Evolutionary conservation across 1,139 yeast genomes (phyloP).

Genomic region (Yamadazyma conglobata): DNA sequence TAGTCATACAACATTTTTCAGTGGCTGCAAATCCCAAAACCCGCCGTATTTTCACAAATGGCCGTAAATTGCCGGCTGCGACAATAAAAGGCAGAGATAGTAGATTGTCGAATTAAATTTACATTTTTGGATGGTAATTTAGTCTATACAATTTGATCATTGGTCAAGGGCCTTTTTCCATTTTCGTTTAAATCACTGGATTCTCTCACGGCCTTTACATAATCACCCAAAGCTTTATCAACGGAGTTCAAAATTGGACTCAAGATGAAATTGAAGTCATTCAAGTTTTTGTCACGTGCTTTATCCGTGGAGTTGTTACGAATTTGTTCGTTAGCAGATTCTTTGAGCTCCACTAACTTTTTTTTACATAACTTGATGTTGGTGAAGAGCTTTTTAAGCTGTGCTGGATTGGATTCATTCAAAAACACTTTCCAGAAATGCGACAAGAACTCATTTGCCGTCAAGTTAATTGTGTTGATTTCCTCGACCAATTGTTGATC

Average conservation of each 20-base stretch:
- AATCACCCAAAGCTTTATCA: constrained; percentile 31
- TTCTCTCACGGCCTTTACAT: constrained; percentile 26
- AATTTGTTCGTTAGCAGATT: constrained; percentile 9
- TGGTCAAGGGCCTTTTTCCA: constrained; percentile 27
- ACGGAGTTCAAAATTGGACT: constrained; percentile 26
- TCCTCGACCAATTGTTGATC: constrained; percentile 25
- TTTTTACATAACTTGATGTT: constrained; percentile 34
- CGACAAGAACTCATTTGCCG: constrained; percentile 41
- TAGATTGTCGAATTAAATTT: too few relatives aligned
- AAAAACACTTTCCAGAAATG: constrained; percentile 44
- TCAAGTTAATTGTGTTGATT: constrained; percentile 36
- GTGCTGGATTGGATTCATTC: constrained; percentile 36
- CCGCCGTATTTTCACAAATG: too few relatives aligned
- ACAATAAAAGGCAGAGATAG: constrained; percentile 1
- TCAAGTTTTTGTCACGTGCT: constrained; percentile 29
- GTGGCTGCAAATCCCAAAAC: too few relatives aligned
- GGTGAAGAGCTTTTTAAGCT: constrained; percentile 35
- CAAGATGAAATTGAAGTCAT: constrained; percentile 31
- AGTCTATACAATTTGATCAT: too few relatives aligned
- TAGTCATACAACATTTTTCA: too few relatives aligned
- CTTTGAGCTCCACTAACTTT: constrained; percentile 22
- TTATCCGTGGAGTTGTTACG: constrained; percentile 18
- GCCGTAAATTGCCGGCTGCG: too few relatives aligned
- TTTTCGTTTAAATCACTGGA: constrained; percentile 21
- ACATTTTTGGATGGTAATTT: too few relatives aligned